A percentile compares a stretch with the other conserved stretches of the same genome.
Evolutionary conservation across 2,329 filamentous ascomycete species (phyloP).

Genomic region (Xylariaceae sp.): DNA sequence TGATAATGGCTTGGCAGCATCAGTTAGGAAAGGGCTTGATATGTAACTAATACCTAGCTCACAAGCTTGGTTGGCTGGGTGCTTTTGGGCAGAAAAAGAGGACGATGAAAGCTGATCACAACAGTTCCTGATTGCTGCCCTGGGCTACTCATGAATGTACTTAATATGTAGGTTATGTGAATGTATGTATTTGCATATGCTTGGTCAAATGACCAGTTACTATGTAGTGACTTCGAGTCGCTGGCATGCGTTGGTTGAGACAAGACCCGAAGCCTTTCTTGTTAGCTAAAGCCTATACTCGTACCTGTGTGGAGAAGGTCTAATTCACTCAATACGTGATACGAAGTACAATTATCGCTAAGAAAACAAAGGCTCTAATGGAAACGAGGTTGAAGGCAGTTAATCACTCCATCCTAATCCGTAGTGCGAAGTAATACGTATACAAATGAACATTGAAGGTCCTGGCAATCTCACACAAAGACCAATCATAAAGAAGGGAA

Average conservation of each 20-base stretch:
- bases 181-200: too few species aligned
- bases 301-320: not conserved
- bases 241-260: not conserved
- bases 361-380: not conserved
- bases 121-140: too few species aligned
- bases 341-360: not conserved
- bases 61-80: not conserved
- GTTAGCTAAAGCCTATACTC: not conserved
- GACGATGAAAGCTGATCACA: not conserved
- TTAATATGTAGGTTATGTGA: too few species aligned
- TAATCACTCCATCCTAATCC: not conserved
- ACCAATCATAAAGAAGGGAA: not conserved
- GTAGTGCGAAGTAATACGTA: not conserved
- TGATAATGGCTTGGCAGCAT: not conserved
- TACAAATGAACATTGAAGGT: not conserved
- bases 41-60: not conserved
- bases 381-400: not conserved
- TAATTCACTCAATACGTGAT: not conserved
- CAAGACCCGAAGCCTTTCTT: not conserved
- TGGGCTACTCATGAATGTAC: too few species aligned
- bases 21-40: not conserved
- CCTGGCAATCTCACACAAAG: slow-evolving; percentile 5
- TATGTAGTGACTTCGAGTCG: too few species aligned
- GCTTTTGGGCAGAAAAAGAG: not conserved
- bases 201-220: not conserved